A percentile compares a stretch with the other conserved stretches of the same genome.
phyloP scores from a whole-genome alignment of 1,139 yeast species.

The Zhuliangozyma parablackwelliae region DNA sequence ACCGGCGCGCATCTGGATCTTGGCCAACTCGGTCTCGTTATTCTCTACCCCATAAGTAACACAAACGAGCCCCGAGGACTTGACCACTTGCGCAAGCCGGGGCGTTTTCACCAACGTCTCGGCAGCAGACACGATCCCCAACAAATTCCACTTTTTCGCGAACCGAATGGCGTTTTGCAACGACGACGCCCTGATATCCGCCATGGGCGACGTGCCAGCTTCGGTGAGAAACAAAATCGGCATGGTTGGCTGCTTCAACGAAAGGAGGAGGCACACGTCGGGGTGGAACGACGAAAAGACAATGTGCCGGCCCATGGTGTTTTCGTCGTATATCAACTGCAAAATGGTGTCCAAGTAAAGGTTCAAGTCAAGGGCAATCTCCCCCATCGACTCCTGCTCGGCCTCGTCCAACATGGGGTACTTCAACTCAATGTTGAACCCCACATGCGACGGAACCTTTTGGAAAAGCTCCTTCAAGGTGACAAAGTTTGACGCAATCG shows the following conservation, averaged over 20 bases:
- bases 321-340: slow-evolving; percentile 69
- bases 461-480: slow-evolving; percentile 81
- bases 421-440: slow-evolving; percentile 91
- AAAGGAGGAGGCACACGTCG: slow-evolving; percentile 78
- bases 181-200: slow-evolving; percentile 84
- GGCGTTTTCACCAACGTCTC: slow-evolving; percentile 83
- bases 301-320: slow-evolving; percentile 76
- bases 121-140: slow-evolving; percentile 92
- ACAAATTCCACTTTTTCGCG: slow-evolving; percentile 85
- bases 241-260: slow-evolving; percentile 89
- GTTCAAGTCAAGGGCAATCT: slow-evolving; percentile 78
- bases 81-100: slow-evolving; percentile 80
- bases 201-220: slow-evolving; percentile 77
- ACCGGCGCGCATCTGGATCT: slow-evolving; percentile 86
- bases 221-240: slow-evolving; percentile 89
- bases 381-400: slow-evolving; percentile 83
- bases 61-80: slow-evolving; percentile 86
- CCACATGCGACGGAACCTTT: slow-evolving; percentile 77
- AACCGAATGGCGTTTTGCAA: slow-evolving; percentile 89
- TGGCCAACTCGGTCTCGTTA: slow-evolving; percentile 81
- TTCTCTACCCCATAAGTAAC: slow-evolving; percentile 87
- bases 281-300: slow-evolving; percentile 95
- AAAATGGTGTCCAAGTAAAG: slow-evolving; percentile 84
- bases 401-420: slow-evolving; percentile 96
- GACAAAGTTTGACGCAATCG: slow-evolving; percentile 89